These are phyloP conservation scores for Zygoascus tannicola DNA, from an alignment of 805 yeast species.

Conservation along the genomic window DNA sequence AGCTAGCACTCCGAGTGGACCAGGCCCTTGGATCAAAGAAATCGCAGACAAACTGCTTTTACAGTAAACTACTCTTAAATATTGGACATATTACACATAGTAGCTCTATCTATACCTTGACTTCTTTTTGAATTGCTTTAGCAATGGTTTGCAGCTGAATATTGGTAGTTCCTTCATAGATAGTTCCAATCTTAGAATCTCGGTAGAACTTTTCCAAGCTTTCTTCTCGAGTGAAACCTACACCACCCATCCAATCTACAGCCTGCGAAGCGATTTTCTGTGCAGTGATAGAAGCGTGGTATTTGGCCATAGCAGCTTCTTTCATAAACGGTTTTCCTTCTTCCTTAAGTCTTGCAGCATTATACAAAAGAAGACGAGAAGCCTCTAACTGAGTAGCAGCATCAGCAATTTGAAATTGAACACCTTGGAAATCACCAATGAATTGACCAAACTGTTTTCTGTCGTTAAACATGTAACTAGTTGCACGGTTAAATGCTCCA, in stretches of 20 bases:
- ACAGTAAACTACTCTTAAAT: no score
- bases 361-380: conserved; percentile 33
- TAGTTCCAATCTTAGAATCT: conserved; percentile 37
- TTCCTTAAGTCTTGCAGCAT: conserved; percentile 39
- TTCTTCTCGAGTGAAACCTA: conserved; percentile 38
- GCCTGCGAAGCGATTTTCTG: conserved; percentile 33
- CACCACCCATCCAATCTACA: conserved; percentile 41
- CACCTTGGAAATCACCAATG: conserved; percentile 38
- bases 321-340: conserved; percentile 32
- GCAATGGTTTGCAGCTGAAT: conserved; percentile 38
- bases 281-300: conserved; percentile 34
- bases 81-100: neutral
- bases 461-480: conserved; percentile 31
- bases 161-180: conserved; percentile 38
- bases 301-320: conserved; percentile 40
- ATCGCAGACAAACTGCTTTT: no score
- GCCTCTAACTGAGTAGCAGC: conserved; percentile 38
- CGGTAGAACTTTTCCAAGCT: conserved; percentile 35
- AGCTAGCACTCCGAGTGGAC: no score
- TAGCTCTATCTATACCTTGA: conserved; percentile 1
- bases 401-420: conserved; percentile 39
- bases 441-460: conserved; percentile 35
- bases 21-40: no score
- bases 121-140: conserved; percentile 30
- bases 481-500: conserved; percentile 36